phyloP scores from a whole-genome alignment of 148 eudicot genomes.

The Camellia sinensis region DNA sequence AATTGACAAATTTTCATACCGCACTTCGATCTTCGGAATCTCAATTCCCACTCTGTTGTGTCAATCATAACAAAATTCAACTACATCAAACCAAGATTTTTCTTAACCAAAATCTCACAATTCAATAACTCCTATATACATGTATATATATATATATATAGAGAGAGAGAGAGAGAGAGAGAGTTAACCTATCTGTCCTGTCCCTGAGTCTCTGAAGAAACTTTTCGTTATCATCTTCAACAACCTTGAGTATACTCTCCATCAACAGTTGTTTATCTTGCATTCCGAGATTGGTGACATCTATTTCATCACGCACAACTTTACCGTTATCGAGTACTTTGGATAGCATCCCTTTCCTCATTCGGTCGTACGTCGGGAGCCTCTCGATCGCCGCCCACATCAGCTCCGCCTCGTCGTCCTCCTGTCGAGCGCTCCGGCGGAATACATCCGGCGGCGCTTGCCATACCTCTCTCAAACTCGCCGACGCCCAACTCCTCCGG shows the following conservation, averaged over 20 bases:
- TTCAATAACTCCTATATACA: too few relatives aligned
- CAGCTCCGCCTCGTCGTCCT: conserved; percentile 31
- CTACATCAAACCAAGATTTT: background rate
- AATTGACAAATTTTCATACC: conserved; percentile 31
- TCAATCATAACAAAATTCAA: background rate
- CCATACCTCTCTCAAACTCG: conserved; percentile 29
- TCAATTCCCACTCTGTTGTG: conserved; percentile 42
- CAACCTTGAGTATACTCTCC: conserved; percentile 17
- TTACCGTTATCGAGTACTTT: conserved; percentile 17
- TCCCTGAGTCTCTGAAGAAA: conserved; percentile 29
- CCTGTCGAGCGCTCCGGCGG: conserved; percentile 13
- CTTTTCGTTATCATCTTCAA: conserved; percentile 35
- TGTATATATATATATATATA: too few relatives aligned
- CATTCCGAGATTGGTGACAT: conserved; percentile 19
- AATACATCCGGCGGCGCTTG: conserved; percentile 30
- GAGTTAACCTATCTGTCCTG: conserved; percentile 23
- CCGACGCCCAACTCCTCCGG: conserved; percentile 15
- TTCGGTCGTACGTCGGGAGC: conserved; percentile 20
- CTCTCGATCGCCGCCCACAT: conserved; percentile 30
- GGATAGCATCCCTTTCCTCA: conserved; percentile 17
- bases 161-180: conserved; percentile 1
- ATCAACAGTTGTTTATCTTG: conserved; percentile 26
- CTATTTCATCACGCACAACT: conserved; percentile 18
- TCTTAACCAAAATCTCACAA: too few relatives aligned
- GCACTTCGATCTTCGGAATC: conserved; percentile 47